phyloP scores from a whole-genome alignment of 768 basidiomycete species.

The Boletus rufocinnamomeus region DNA sequence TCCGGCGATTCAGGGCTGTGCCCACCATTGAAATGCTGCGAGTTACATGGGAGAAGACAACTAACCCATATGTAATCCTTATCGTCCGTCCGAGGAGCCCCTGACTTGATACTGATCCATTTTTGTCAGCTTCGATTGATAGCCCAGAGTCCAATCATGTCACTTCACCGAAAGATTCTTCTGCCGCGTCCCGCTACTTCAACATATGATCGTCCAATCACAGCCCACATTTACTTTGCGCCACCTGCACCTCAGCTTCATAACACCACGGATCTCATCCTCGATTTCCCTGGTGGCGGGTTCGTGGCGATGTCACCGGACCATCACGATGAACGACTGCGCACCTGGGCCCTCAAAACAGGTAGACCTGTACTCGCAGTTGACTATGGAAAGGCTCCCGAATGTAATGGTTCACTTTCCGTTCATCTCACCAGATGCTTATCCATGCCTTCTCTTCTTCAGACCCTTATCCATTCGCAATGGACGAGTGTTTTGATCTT shows the following conservation, averaged over 20 bases:
- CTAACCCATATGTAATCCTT: slow-evolving; percentile 77
- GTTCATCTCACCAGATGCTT: slow-evolving; percentile 5
- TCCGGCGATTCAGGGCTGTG: slow-evolving; percentile 88
- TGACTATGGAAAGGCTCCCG: slow-evolving; percentile 96
- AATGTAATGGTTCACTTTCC: slow-evolving; percentile 58
- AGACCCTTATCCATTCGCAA: slow-evolving; percentile 98
- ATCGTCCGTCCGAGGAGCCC: slow-evolving; percentile 27
- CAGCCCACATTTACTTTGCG: slow-evolving; percentile 80
- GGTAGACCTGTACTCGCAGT: slow-evolving; percentile 80
- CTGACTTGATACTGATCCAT: slow-evolving; percentile 9
- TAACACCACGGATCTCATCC: slow-evolving; percentile 73
- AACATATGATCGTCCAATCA: slow-evolving; percentile 78
- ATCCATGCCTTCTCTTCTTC: slow-evolving; percentile 4
- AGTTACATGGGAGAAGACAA: slow-evolving; percentile 95
- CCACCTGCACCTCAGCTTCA: slow-evolving; percentile 64
- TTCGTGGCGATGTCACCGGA: slow-evolving; percentile 96
- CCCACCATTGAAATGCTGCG: slow-evolving; percentile 97
- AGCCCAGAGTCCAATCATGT: slow-evolving; percentile 57
- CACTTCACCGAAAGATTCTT: slow-evolving; percentile 72
- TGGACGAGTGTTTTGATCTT: slow-evolving; percentile 92
- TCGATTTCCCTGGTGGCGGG: slow-evolving; percentile 95
- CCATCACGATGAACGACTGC: slow-evolving; percentile 93
- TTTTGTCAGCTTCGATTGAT: slow-evolving; percentile 60
- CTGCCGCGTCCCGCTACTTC: slow-evolving; percentile 80
- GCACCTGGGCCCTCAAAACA: slow-evolving; percentile 81